phyloP scores from a whole-genome alignment of 1,139 yeast species.

The Diutina ranongensis region DNA sequence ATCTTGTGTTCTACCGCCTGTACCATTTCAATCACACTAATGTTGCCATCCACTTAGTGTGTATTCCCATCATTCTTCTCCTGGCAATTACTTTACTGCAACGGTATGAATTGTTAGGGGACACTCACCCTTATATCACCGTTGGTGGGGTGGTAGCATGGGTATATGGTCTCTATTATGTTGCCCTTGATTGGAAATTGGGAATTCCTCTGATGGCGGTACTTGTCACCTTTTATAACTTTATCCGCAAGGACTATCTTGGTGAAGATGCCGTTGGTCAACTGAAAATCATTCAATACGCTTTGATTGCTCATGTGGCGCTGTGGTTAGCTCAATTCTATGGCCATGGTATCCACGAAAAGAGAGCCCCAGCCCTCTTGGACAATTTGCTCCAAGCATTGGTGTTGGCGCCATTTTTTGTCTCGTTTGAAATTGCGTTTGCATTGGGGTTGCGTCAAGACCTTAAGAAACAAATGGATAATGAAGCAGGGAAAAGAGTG shows the following conservation, averaged over 20 bases:
- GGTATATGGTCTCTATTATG: conserved; percentile 30
- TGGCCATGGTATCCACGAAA: conserved; percentile 80
- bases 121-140: conserved; percentile 27
- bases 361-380: conserved; percentile 74
- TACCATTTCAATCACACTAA: conserved; percentile 66
- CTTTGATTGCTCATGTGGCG: conserved; percentile 25
- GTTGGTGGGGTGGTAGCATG: conserved; percentile 23
- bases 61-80: conserved; percentile 68
- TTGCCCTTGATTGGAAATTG: conserved; percentile 27
- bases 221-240: conserved; percentile 30
- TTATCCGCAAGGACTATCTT: conserved; percentile 17
- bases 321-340: conserved; percentile 84
- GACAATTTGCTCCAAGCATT: conserved; percentile 79
- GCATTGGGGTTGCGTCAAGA: conserved; percentile 48
- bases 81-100: conserved; percentile 26
- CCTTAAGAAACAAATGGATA: conserved; percentile 44
- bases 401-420: conserved; percentile 86
- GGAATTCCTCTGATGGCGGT: conserved; percentile 30
- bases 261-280: conserved; percentile 10
- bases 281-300: conserved; percentile 18
- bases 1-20: conserved; percentile 70
- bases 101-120: not conserved
- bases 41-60: conserved; percentile 64
- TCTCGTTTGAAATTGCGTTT: conserved; percentile 66
- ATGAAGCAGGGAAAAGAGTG: conserved; percentile 26